phyloP scores from a whole-genome alignment of 352 stramenopile genomes.

The Phytophthora europaea region DNA sequence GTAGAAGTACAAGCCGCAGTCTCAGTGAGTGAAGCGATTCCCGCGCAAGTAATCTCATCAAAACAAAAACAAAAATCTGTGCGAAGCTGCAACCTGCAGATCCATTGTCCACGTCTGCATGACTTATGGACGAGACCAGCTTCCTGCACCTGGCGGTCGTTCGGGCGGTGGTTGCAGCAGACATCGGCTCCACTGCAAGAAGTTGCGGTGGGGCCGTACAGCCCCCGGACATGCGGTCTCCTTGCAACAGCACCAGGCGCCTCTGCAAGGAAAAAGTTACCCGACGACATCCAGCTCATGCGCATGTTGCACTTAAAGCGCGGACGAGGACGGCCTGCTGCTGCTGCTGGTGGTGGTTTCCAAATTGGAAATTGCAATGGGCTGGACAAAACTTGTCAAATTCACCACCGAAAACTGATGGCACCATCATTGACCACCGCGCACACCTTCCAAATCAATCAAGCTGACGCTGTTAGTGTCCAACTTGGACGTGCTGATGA shows the following conservation, averaged over 20 bases:
- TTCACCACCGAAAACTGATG: constrained; percentile 16
- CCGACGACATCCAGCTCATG: constrained; percentile 16
- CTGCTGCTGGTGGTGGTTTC: background rate
- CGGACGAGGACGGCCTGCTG: background rate
- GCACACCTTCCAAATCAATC: background rate
- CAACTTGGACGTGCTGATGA: constrained; percentile 17
- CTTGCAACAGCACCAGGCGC: constrained; percentile 24
- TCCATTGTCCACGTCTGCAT: constrained; percentile 16
- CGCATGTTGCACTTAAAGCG: constrained; percentile 18
- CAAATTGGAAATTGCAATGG: background rate
- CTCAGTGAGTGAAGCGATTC: too few relatives aligned
- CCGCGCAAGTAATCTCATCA: background rate
- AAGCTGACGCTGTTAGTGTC: background rate
- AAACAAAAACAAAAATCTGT: background rate
- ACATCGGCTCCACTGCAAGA: background rate
- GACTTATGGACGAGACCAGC: constrained; percentile 13
- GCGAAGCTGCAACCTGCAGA: constrained; percentile 26
- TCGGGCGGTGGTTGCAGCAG: constrained; percentile 25
- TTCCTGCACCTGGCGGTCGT: constrained; percentile 1
- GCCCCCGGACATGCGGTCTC: background rate
- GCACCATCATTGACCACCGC: background rate
- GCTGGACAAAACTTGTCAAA: background rate
- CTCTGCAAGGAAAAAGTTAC: constrained; percentile 17
- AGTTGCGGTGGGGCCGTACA: background rate
- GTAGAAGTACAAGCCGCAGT: too few relatives aligned